Percentiles rank a stretch among this genome's conserved stretches.
phyloP scores from a whole-genome alignment of 2,329 filamentous ascomycete species.

The Sporothrix curviconia region DNA sequence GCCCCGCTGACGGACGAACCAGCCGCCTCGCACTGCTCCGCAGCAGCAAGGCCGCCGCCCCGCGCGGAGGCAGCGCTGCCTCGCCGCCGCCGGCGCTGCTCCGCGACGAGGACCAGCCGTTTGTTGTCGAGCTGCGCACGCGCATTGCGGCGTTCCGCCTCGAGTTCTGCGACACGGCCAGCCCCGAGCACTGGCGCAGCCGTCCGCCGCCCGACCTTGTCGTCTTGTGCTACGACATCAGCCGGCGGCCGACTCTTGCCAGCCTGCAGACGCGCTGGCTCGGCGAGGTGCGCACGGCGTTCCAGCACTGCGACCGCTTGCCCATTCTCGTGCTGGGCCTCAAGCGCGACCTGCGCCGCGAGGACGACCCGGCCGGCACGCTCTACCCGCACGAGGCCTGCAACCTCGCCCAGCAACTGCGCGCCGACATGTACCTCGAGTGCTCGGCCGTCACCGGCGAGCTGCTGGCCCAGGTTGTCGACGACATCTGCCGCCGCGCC shows the following conservation, averaged over 20 bases:
- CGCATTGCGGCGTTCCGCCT: constrained; percentile 44
- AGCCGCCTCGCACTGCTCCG: constrained; percentile 48
- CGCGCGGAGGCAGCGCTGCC: constrained; percentile 35
- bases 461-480: constrained; percentile 50
- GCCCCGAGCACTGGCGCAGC: constrained; percentile 53
- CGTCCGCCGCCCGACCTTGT: constrained; percentile 52
- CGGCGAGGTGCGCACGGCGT: constrained; percentile 45
- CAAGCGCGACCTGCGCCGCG: constrained; percentile 54
- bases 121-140: constrained; percentile 48
- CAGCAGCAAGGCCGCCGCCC: constrained; percentile 16
- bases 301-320: constrained; percentile 40
- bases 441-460: constrained; percentile 57
- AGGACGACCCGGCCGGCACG: constrained; percentile 52
- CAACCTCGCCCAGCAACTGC: constrained; percentile 48
- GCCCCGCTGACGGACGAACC: no score
- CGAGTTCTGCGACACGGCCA: constrained; percentile 54
- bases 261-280: constrained; percentile 56
- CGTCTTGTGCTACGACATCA: constrained; percentile 57
- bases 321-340: constrained; percentile 53
- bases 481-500: constrained; percentile 55
- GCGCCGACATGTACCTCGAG: constrained; percentile 58
- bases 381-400: constrained; percentile 58
- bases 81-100: constrained; percentile 46
- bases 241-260: constrained; percentile 49
- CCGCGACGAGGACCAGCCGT: constrained; percentile 54